Percentiles rank a stretch among this genome's conserved stretches.
These are phyloP conservation scores for Boletus barrowsii DNA, from an alignment of 768 basidiomycete genomes.

Conservation along the genomic window DNA sequence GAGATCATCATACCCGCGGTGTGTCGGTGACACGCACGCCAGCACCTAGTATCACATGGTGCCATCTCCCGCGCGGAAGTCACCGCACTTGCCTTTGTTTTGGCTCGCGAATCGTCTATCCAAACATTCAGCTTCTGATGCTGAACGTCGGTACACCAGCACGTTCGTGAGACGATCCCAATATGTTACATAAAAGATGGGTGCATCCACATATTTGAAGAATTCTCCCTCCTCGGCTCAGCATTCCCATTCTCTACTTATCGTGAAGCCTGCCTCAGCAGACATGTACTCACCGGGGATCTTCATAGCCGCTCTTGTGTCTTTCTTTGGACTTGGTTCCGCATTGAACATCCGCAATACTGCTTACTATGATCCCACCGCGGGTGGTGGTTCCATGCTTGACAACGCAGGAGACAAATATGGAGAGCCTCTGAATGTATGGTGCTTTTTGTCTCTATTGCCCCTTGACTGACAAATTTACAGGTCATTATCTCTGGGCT, in stretches of 20 bases:
- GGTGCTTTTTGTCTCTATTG: background rate
- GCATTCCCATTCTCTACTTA: background rate
- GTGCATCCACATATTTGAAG: background rate
- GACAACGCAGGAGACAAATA: conserved; percentile 37
- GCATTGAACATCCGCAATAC: conserved; percentile 7
- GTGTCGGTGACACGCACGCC: background rate
- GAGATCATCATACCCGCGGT: background rate
- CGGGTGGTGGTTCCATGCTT: conserved; percentile 44
- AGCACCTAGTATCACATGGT: background rate
- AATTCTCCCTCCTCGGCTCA: background rate
- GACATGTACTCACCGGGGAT: background rate
- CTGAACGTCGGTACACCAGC: background rate
- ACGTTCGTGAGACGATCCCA: background rate
- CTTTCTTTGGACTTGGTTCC: conserved; percentile 1
- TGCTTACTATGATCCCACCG: conserved; percentile 36
- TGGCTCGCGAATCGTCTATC: background rate
- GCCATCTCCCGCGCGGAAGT: background rate
- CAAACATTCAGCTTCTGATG: no score
- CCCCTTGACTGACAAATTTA: background rate
- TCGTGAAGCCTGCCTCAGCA: background rate
- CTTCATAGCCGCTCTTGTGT: background rate
- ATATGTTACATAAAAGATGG: background rate
- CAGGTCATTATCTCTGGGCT: conserved; percentile 63
- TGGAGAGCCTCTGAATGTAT: conserved; percentile 45
- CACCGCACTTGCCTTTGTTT: background rate